A percentile compares a stretch with the other conserved stretches of the same genome.
phyloP scores from a whole-genome alignment of 345 rosid species.

The Clausena lansium region DNA sequence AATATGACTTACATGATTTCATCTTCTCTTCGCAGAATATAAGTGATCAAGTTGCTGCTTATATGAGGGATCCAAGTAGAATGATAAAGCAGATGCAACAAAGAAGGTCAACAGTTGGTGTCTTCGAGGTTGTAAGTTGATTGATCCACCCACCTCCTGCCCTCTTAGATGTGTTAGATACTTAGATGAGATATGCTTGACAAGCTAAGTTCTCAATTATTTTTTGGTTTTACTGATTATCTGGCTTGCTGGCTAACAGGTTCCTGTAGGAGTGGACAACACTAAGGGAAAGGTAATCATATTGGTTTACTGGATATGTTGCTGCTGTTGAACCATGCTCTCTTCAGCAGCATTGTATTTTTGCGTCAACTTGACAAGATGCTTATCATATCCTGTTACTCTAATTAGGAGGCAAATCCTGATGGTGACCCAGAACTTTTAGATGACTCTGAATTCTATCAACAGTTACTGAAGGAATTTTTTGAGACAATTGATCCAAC shows the following conservation, averaged over 20 bases:
- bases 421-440: constrained; percentile 89
- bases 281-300: constrained; percentile 48
- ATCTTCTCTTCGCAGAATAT: constrained; percentile 52
- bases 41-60: constrained; percentile 81
- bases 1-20: constrained; percentile 19
- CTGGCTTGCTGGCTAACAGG: constrained; percentile 24
- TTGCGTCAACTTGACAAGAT: background rate
- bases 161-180: background rate
- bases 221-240: constrained; percentile 21
- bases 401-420: constrained; percentile 45
- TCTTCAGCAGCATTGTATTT: background rate
- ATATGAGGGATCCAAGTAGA: constrained; percentile 95
- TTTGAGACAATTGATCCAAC: constrained; percentile 71
- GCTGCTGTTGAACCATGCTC: background rate
- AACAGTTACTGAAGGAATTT: constrained; percentile 79
- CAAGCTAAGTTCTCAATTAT: background rate
- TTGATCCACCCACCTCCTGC: background rate
- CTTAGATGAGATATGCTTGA: background rate
- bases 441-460: constrained; percentile 86
- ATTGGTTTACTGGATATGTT: background rate
- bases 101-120: constrained; percentile 56
- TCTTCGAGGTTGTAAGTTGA: constrained; percentile 76
- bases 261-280: constrained; percentile 24
- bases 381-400: background rate
- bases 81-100: constrained; percentile 97